Percentiles rank a stretch among this genome's conserved stretches.
Conservation (phyloP, 129 eudicot genomes). For the Helianthus tuberosus region DNA sequence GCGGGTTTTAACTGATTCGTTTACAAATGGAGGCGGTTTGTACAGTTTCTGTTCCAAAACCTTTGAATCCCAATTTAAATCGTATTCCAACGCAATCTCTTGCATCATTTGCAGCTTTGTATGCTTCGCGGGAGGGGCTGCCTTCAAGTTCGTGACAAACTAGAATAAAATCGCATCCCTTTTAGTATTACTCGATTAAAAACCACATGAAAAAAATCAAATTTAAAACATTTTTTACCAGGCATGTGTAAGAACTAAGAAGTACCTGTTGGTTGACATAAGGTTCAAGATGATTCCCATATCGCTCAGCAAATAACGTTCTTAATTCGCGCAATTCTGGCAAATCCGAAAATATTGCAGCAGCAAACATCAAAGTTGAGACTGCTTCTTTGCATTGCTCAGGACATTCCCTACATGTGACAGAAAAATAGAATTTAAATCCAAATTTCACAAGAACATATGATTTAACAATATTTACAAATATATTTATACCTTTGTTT, state of each 20-base stretch:
- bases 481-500: slow-evolving; percentile 37
- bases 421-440: slow-evolving; percentile 7
- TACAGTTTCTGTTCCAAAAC: slow-evolving; percentile 56
- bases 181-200: slow-evolving; percentile 10
- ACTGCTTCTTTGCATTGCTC: slow-evolving; percentile 81
- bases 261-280: slow-evolving; percentile 70
- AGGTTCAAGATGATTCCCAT: slow-evolving; percentile 63
- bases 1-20: slow-evolving; percentile 3
- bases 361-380: slow-evolving; percentile 77
- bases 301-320: slow-evolving; percentile 58
- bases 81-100: slow-evolving; percentile 66
- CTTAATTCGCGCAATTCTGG: slow-evolving; percentile 86
- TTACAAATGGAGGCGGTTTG: slow-evolving; percentile 44
- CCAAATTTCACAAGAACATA: background rate
- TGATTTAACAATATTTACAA: background rate
- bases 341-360: slow-evolving; percentile 91
- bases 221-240: no score
- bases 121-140: slow-evolving; percentile 55
- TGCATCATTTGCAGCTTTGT: slow-evolving; percentile 70
- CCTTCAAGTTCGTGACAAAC: slow-evolving; percentile 66
- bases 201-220: background rate
- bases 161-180: slow-evolving; percentile 13
- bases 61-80: slow-evolving; percentile 64
- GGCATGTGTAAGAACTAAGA: background rate
- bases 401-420: slow-evolving; percentile 73